Conservation (phyloP, 345 rosid genomes). For the Eucalyptus marginata region DNA sequence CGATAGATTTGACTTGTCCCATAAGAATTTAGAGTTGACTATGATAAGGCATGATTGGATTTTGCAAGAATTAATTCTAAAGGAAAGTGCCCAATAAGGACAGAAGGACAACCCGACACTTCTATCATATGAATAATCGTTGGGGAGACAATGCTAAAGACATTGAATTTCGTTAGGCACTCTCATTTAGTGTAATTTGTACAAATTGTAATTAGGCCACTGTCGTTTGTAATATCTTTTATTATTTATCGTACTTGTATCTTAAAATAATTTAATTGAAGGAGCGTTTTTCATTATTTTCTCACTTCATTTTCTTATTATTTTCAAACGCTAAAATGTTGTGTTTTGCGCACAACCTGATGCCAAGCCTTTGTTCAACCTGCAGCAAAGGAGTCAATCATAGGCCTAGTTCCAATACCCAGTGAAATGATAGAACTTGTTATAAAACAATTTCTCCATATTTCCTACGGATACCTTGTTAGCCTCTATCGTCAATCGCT, state of each 20-base stretch:
- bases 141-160: background rate
- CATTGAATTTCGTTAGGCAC: accelerated
- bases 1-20: background rate
- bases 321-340: no score
- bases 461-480: no score
- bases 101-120: accelerated
- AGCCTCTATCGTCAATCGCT: no score
- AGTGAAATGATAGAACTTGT: background rate
- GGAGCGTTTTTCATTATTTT: no score
- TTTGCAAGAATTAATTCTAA: background rate
- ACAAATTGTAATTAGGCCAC: background rate
- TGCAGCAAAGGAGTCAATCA: accelerated
- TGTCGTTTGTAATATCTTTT: background rate
- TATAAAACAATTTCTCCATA: no score
- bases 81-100: background rate
- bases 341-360: no score
- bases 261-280: background rate
- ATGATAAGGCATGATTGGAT: background rate
- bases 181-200: background rate
- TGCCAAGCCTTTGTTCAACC: accelerated
- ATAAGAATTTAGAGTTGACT: background rate
- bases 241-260: background rate
- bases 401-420: background rate
- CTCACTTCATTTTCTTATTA: background rate
- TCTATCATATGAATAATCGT: background rate